phyloP scores from a whole-genome alignment of 257 asterid genomes.

The Ballota nigra region DNA sequence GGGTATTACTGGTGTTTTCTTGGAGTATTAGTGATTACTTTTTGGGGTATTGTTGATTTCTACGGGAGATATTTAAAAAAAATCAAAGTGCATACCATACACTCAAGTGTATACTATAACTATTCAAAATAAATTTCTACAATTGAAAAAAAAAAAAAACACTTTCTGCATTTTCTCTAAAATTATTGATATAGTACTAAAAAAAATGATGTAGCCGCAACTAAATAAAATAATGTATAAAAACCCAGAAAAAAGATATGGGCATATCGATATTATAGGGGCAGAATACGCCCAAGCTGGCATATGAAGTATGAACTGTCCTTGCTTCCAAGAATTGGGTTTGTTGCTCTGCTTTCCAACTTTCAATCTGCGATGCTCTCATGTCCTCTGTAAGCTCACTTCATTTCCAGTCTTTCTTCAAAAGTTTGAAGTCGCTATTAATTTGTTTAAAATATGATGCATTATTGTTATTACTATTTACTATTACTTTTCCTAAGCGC shows the following conservation, averaged over 20 bases:
- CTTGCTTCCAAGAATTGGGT: not conserved
- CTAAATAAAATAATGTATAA: not conserved
- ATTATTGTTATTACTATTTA: not conserved
- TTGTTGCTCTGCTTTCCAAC: not conserved
- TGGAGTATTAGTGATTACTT: too few species aligned
- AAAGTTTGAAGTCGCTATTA: not conserved
- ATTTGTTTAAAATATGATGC: not conserved
- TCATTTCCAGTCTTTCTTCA: not conserved
- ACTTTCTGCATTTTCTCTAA: too few species aligned
- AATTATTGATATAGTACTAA: too few species aligned
- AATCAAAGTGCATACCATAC: too few species aligned
- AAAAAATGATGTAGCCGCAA: too few species aligned
- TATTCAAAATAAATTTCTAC: too few species aligned
- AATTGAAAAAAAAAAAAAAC: too few species aligned
- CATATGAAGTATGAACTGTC: not conserved
- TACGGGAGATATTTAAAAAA: too few species aligned
- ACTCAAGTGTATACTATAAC: too few species aligned
- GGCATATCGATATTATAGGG: not conserved
- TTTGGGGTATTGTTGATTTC: too few species aligned
- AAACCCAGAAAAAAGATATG: not conserved
- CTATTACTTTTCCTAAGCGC: not conserved
- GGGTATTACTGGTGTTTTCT: too few species aligned
- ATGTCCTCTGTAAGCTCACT: slow-evolving; percentile 43
- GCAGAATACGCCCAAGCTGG: not conserved
- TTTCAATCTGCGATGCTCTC: slow-evolving; percentile 42